Base-by-base conservation (phyloP, 2,329 filamentous ascomycete genomes). In the Apiospora malaysiana region DNA sequence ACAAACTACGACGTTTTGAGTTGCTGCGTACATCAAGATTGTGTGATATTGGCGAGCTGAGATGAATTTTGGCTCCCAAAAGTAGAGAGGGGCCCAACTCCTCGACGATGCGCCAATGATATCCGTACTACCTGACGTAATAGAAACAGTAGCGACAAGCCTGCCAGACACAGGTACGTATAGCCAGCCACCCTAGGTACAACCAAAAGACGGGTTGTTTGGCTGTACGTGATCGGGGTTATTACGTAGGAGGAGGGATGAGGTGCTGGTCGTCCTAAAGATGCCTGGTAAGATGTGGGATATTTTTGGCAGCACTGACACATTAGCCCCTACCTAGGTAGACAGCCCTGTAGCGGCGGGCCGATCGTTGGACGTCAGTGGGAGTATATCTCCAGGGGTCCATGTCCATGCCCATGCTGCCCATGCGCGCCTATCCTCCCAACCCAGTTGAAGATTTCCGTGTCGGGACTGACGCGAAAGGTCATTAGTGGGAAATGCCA, bases 321-420 rank as follows among this genome's bases (percentile, higher is more conserved):
- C 32, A 40, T 63, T 63, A 63, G 56, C 27, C 56, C 32, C 32
- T n/a, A n/a, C n/a, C n/a, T n/a, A n/a, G n/a, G n/a, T n/a, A 63
- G 56, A 16, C 56, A 63, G 32, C 56, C 56, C 56, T 63, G 56
- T 63, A 63, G 56, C 56, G 32, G 56, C 56, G 56, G 56, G 56
- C 56, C 56, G 56, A 63, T 63, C 56, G 56, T 32, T 63, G 27
- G 56, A 63, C 56, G 27, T n/a, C 12, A n/a, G 27, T 56, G 49
- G 27, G 25, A 56, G 56, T 37, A 63, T 40, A 40, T 40, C 25
- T 63, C 32, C 56, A 63, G 56, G 56, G 56, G 56, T 40, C 56
- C 56, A n/a, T 63, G 56, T 59, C 51, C 51, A 59, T 59, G 51
- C 16, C 56, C 56, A 37, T 63, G 32, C 32, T 32, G 32, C 32